These are phyloP conservation scores for Astragalus glycyphyllos DNA, from an alignment of 306 rosid genomes.

Conservation along the genomic window DNA sequence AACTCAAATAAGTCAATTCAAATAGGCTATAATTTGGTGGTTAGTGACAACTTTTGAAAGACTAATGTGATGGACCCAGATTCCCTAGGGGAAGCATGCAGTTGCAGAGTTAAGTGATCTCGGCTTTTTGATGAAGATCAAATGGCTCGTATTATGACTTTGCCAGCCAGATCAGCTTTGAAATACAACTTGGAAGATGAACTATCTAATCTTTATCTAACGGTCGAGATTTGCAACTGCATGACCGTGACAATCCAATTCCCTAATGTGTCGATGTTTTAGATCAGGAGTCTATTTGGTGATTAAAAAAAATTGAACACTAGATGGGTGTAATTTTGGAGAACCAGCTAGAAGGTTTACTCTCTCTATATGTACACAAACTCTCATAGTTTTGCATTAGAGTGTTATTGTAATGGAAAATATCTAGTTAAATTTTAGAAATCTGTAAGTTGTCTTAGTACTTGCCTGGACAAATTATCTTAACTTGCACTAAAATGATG, in stretches of 20 bases:
- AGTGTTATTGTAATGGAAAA: background rate
- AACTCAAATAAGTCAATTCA: too few relatives aligned
- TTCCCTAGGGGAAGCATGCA: too few relatives aligned
- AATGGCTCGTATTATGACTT: too few relatives aligned
- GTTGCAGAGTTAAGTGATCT: too few relatives aligned
- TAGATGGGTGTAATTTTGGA: background rate
- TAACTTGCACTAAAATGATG: slow-evolving; percentile 21
- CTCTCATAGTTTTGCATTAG: background rate
- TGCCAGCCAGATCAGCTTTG: too few relatives aligned
- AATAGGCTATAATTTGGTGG: background rate
- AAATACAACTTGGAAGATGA: too few relatives aligned
- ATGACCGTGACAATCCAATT: too few relatives aligned
- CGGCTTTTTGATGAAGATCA: too few relatives aligned
- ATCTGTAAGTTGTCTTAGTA: background rate
- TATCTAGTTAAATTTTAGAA: background rate
- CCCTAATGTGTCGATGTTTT: background rate
- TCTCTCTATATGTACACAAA: background rate
- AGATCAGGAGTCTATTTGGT: background rate
- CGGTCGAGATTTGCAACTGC: too few relatives aligned
- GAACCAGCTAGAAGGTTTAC: background rate
- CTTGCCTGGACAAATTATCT: background rate
- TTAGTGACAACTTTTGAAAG: background rate
- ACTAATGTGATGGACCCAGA: background rate
- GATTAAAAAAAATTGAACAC: background rate
- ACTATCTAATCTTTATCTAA: too few relatives aligned